Percentiles rank a stretch among this genome's conserved stretches.
Conservation (phyloP, 2,329 filamentous ascomycete genomes). For the Helminthosporium solani region DNA sequence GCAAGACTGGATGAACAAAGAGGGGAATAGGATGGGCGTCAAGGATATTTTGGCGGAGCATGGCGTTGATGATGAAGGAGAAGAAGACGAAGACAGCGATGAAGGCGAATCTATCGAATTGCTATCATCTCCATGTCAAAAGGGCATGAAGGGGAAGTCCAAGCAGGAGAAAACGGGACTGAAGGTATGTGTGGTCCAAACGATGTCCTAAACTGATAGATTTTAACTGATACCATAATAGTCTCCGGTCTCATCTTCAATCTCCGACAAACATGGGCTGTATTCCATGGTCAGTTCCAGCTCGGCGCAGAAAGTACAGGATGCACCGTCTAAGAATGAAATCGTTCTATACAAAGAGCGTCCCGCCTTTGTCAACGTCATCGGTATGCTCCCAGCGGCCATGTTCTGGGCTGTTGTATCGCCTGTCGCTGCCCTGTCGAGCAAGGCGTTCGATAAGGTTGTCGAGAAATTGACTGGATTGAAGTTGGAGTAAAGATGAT, state of each 20-base stretch:
- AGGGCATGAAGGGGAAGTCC: not conserved
- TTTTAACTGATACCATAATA: no score
- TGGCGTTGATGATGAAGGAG: not conserved
- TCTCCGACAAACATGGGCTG: no score
- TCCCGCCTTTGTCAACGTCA: constrained; percentile 27
- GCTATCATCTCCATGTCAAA: not conserved
- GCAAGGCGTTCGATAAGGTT: constrained; percentile 1
- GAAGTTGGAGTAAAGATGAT: not conserved
- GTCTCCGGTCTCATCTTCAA: no score
- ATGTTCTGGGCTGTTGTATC: constrained; percentile 24
- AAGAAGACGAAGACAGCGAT: not conserved
- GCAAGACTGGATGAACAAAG: not conserved
- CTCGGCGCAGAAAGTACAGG: not conserved
- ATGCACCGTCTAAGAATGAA: constrained; percentile 1
- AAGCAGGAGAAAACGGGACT: no score
- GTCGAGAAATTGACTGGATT: not conserved
- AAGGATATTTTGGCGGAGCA: not conserved
- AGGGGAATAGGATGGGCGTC: not conserved
- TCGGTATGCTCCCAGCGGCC: constrained; percentile 26
- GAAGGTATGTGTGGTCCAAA: no score
- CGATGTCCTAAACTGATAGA: no score
- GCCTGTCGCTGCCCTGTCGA: constrained; percentile 6
- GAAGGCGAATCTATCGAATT: no score
- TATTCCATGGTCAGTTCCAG: not conserved
- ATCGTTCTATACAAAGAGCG: constrained; percentile 10